phyloP scores from a whole-genome alignment of 306 rosid species.

The Albizia julibrissin region DNA sequence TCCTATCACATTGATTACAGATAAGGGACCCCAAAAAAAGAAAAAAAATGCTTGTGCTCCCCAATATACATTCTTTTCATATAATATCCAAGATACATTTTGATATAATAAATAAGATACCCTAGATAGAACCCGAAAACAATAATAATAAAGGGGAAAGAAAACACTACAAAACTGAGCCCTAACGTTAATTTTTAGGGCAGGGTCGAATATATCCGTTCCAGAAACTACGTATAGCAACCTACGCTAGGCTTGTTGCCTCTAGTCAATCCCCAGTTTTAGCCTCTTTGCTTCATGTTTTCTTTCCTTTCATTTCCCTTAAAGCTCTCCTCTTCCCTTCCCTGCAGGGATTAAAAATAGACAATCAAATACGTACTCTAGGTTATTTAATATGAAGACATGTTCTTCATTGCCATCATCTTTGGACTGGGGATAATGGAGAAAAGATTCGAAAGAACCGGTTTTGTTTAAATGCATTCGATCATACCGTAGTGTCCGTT shows the following conservation, averaged over 20 bases:
- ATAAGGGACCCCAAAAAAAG: no score
- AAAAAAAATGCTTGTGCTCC: background rate
- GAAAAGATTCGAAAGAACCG: background rate
- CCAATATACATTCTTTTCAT: background rate
- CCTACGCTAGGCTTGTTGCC: conserved; percentile 8
- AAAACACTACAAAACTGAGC: conserved; percentile 40
- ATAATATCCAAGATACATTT: conserved; percentile 14
- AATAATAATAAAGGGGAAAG: background rate
- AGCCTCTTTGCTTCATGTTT: conserved; percentile 25
- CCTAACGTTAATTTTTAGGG: background rate
- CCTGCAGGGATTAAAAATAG: conserved; percentile 47
- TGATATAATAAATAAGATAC: conserved; percentile 6
- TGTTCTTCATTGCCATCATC: background rate
- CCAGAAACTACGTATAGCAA: background rate
- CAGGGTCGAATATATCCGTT: conserved; percentile 15
- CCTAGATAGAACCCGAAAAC: conserved; percentile 6
- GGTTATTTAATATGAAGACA: background rate
- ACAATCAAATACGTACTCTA: background rate
- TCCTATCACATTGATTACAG: background rate
- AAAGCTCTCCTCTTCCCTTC: conserved; percentile 73
- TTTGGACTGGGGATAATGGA: background rate
- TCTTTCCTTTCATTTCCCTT: conserved; percentile 51
- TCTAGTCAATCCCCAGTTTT: conserved; percentile 20
- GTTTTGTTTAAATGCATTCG: background rate
- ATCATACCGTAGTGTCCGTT: background rate